Percentiles rank a stretch among this genome's conserved stretches.
phyloP scores from a whole-genome alignment of 345 rosid genomes.

The Reutealis trisperma region DNA sequence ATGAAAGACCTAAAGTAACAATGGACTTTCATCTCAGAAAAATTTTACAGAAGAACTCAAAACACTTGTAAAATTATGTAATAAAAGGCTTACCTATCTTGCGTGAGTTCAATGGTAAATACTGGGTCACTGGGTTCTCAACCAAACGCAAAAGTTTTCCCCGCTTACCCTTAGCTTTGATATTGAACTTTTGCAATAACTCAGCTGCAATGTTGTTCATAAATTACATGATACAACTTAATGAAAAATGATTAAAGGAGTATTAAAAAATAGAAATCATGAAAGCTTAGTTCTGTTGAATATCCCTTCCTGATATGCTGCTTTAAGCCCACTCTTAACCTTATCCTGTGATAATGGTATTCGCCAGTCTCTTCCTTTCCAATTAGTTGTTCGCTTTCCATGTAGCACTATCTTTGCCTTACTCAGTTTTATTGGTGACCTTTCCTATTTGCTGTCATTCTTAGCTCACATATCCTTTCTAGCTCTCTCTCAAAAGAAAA shows the following conservation, averaged over 20 bases:
- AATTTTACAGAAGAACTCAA: background rate
- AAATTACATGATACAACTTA: background rate
- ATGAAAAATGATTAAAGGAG: background rate
- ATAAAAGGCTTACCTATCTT: conserved; percentile 6
- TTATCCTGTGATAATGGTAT: too few species aligned
- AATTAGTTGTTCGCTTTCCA: too few species aligned
- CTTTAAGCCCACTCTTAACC: too few species aligned
- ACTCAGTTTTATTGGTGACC: too few species aligned
- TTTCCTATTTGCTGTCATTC: too few species aligned
- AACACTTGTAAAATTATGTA: background rate
- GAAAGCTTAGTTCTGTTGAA: too few species aligned
- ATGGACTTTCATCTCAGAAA: background rate
- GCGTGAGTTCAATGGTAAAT: conserved; percentile 1
- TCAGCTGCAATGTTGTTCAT: background rate
- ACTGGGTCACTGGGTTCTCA: conserved; percentile 9
- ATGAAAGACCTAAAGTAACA: background rate
- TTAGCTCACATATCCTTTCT: too few species aligned
- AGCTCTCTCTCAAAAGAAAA: too few species aligned
- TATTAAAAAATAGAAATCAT: too few species aligned
- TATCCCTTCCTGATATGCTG: too few species aligned
- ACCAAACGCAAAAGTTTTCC: background rate
- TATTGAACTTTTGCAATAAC: conserved; percentile 4
- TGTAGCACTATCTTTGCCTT: too few species aligned
- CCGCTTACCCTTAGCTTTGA: background rate
- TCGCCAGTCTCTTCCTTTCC: too few species aligned